Conservation (phyloP, 1,139 yeast species). For the Kazachstania sp. region DNA sequence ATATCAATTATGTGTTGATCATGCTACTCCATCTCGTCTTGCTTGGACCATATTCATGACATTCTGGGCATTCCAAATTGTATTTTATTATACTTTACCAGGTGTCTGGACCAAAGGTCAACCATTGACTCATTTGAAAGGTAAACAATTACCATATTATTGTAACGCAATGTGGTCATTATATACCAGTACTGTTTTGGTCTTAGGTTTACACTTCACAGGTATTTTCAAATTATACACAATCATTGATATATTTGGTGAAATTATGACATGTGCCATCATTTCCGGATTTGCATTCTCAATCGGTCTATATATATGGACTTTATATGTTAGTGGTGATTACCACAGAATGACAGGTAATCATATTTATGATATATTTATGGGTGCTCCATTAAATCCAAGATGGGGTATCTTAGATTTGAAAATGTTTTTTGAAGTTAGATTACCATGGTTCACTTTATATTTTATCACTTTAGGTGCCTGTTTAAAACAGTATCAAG, state of each 20-base stretch:
- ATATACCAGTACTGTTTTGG: conserved; percentile 55
- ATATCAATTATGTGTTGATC: conserved; percentile 32
- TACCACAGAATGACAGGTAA: conserved; percentile 88
- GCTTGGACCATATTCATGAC: conserved; percentile 65
- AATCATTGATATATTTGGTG: conserved; percentile 74
- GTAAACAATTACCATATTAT: conserved; percentile 76
- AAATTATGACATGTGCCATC: conserved; percentile 87
- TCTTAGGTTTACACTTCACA: conserved; percentile 57
- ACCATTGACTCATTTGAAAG: conserved; percentile 71
- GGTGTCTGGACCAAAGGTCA: conserved; percentile 95
- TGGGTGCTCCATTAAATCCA: conserved; percentile 98
- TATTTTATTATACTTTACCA: conserved; percentile 78
- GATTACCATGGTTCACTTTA: conserved; percentile 92
- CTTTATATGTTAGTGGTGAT: conserved; percentile 57
- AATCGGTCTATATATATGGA: conserved; percentile 51
- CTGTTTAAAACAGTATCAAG: conserved; percentile 68
- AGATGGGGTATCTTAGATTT: conserved; percentile 84
- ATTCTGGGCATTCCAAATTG: conserved; percentile 62
- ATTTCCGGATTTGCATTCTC: conserved; percentile 63
- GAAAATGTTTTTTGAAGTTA: conserved; percentile 94
- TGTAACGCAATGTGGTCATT: conserved; percentile 87
- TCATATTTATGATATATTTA: conserved; percentile 78
- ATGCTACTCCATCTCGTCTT: conserved; percentile 61
- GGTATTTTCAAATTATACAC: conserved; percentile 66
- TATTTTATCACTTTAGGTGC: conserved; percentile 71